Evolutionary conservation across 805 yeast species (phyloP).

Genomic region (Cyberlindnera saturnus): DNA sequence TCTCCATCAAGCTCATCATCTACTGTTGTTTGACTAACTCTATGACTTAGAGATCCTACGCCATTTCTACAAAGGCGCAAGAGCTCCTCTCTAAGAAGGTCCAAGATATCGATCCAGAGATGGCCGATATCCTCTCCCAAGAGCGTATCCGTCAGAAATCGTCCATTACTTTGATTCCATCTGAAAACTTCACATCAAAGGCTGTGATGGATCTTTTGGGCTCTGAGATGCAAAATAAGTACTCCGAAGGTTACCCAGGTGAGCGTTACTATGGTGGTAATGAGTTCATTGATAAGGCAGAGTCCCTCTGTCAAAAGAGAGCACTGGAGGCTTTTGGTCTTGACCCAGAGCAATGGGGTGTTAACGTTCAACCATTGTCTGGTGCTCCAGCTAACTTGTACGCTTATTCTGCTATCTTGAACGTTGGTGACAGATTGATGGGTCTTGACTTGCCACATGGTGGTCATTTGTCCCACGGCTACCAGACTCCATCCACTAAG

Average conservation of each 20-base stretch:
- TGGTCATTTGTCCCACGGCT: slow-evolving; percentile 96
- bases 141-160: slow-evolving; percentile 86
- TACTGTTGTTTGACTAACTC: too few relatives aligned
- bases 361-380: slow-evolving; percentile 89
- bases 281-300: slow-evolving; percentile 88
- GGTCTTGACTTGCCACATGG: slow-evolving; percentile 98
- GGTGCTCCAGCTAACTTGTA: slow-evolving; percentile 97
- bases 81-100: slow-evolving; percentile 15
- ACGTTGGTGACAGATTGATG: slow-evolving; percentile 90
- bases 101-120: slow-evolving; percentile 75
- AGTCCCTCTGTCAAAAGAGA: slow-evolving; percentile 82
- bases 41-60: slow-evolving; percentile 12
- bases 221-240: slow-evolving; percentile 95
- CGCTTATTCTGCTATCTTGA: slow-evolving; percentile 83
- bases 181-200: slow-evolving; percentile 93
- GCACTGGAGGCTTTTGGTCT: slow-evolving; percentile 80
- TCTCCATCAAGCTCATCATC: too few relatives aligned
- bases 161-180: slow-evolving; percentile 88
- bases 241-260: slow-evolving; percentile 98
- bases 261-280: slow-evolving; percentile 98
- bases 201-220: slow-evolving; percentile 94
- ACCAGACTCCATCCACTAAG: slow-evolving; percentile 85
- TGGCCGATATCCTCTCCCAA: slow-evolving; percentile 64
- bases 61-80: slow-evolving; percentile 16
- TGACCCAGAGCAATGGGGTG: slow-evolving; percentile 88